Evolutionary conservation across 164 flowering plant species (phyloP).

Genomic region (Taxillus chinensis): DNA sequence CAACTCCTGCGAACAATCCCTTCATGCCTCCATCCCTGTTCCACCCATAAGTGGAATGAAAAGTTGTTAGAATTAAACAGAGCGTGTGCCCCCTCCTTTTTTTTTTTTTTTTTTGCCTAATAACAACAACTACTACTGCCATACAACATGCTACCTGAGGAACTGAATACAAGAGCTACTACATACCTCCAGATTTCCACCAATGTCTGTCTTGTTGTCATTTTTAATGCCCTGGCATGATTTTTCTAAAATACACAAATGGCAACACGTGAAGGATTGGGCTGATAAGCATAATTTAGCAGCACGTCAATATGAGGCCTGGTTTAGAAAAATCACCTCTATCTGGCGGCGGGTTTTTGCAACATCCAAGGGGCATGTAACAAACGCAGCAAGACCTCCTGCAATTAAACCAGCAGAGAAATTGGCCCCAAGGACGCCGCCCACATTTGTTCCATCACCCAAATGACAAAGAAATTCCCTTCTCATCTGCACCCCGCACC

Average conservation of each 20-base stretch:
- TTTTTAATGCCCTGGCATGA: not conserved
- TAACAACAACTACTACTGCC: too few relatives aligned
- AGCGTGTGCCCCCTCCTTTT: too few relatives aligned
- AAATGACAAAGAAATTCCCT: conserved; percentile 40
- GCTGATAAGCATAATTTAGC: not conserved
- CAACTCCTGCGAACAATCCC: conserved; percentile 53
- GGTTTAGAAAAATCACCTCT: conserved; percentile 38
- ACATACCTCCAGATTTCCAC: conserved; percentile 1
- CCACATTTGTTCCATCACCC: conserved; percentile 52
- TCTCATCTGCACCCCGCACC: conserved; percentile 37
- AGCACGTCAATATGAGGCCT: not conserved
- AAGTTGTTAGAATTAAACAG: too few relatives aligned
- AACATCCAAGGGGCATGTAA: conserved; percentile 94
- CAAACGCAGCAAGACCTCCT: conserved; percentile 91
- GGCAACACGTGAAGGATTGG: too few relatives aligned
- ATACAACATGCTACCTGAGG: too few relatives aligned
- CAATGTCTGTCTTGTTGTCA: not conserved
- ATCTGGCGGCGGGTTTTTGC: conserved; percentile 91
- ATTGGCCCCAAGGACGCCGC: conserved; percentile 62
- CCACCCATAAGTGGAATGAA: not conserved
- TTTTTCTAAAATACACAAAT: not conserved
- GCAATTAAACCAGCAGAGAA: conserved; percentile 90
- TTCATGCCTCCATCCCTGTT: conserved; percentile 53
- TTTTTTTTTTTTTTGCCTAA: too few relatives aligned
- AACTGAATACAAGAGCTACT: not conserved